Conservation (phyloP, 352 stramenopile species). For the Pythium chondricola region DNA sequence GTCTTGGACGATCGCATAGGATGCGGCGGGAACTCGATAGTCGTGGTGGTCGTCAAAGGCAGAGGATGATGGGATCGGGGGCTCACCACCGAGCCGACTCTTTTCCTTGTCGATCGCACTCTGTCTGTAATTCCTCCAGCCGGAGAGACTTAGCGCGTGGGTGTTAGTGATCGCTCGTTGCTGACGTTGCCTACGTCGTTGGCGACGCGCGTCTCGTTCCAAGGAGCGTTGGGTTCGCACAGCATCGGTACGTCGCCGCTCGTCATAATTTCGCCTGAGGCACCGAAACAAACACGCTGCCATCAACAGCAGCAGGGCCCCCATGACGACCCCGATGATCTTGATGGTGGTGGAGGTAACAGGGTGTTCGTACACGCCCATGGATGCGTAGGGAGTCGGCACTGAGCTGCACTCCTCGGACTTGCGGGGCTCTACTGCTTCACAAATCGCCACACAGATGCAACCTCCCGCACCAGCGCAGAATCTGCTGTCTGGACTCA, state of each 20-base stretch:
- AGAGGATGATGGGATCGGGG: no score
- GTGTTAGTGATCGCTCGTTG: constrained; percentile 3
- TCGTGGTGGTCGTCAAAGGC: no score
- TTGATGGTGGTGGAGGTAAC: background rate
- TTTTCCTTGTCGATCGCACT: constrained; percentile 19
- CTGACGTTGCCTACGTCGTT: constrained; percentile 1
- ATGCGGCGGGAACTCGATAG: no score
- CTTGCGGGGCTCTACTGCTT: no score
- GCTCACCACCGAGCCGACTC: no score
- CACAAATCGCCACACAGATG: constrained; percentile 14
- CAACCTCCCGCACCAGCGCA: constrained; percentile 10
- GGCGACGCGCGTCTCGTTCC: background rate
- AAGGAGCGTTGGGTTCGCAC: background rate
- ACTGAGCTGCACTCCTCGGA: no score
- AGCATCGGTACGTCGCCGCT: background rate
- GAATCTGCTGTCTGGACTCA: constrained; percentile 12
- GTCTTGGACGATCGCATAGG: no score
- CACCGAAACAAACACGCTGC: constrained; percentile 10
- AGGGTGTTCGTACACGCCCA: background rate
- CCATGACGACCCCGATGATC: constrained; percentile 8
- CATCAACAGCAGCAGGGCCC: constrained; percentile 10
- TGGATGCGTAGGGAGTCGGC: background rate
- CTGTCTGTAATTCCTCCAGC: constrained; percentile 12
- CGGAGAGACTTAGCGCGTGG: constrained; percentile 10
- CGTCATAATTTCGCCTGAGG: constrained; percentile 12